A percentile compares a stretch with the other conserved stretches of the same genome.
Evolutionary conservation across 2,329 filamentous ascomycete species (phyloP).

Genomic region (Harringtonia aguacate): DNA sequence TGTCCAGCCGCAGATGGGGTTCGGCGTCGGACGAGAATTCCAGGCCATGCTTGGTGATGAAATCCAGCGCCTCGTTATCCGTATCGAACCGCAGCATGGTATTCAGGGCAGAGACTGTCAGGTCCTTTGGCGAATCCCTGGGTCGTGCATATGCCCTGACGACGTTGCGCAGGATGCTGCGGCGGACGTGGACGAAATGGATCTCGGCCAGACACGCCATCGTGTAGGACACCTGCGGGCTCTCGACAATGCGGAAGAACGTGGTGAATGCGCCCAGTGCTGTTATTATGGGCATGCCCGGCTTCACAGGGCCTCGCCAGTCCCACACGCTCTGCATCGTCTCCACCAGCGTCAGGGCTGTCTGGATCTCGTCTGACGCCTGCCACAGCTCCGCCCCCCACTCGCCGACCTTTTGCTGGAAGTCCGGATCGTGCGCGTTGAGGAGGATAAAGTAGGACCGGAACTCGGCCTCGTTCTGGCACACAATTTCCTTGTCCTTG

Average conservation of each 20-base stretch:
- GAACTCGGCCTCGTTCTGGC: slow-evolving; percentile 55
- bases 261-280: slow-evolving; percentile 38
- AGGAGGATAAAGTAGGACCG: slow-evolving; percentile 54
- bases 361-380: slow-evolving; percentile 47
- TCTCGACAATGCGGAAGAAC: slow-evolving; percentile 51
- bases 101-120: slow-evolving; percentile 46
- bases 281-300: slow-evolving; percentile 33
- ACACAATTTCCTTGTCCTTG: slow-evolving; percentile 43
- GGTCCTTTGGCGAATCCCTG: slow-evolving; percentile 46
- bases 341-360: slow-evolving; percentile 49
- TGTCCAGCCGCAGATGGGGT: slow-evolving; percentile 33
- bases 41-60: slow-evolving; percentile 49
- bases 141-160: slow-evolving; percentile 44
- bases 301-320: slow-evolving; percentile 45
- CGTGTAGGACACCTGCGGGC: slow-evolving; percentile 49
- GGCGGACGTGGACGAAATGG: slow-evolving; percentile 52
- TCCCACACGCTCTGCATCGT: slow-evolving; percentile 47
- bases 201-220: slow-evolving; percentile 61
- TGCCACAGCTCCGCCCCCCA: slow-evolving; percentile 46
- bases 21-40: slow-evolving; percentile 32
- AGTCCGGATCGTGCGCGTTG: slow-evolving; percentile 47
- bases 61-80: slow-evolving; percentile 52
- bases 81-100: slow-evolving; percentile 55
- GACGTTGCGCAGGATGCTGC: slow-evolving; percentile 44
- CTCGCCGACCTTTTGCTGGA: slow-evolving; percentile 42